Conservation (phyloP, 176 grass and related monocot genomes). For the Canna indica region DNA sequence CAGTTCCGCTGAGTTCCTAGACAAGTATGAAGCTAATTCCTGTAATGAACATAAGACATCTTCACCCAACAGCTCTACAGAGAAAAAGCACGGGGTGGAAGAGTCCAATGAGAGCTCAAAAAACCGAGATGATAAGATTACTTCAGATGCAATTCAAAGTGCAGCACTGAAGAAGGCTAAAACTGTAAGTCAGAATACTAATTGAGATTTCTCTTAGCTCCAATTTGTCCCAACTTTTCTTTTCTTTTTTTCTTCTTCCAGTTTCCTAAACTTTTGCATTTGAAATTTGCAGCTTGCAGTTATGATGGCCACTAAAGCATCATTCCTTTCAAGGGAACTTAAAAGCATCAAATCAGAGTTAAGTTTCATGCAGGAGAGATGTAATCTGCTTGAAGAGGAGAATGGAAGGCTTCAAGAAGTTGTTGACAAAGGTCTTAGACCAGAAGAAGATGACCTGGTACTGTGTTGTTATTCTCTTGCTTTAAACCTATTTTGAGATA, state of each 20-base stretch:
- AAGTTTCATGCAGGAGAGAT: constrained; percentile 70
- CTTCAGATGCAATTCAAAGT: constrained; percentile 16
- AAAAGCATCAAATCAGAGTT: constrained; percentile 86
- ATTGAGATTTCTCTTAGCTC: neutral
- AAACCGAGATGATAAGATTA: constrained; percentile 9
- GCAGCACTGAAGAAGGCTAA: constrained; percentile 30
- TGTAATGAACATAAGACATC: neutral
- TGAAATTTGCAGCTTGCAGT: constrained; percentile 50
- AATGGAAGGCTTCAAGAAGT: constrained; percentile 68
- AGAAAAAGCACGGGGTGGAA: neutral
- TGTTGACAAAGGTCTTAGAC: constrained; percentile 30
- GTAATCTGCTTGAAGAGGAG: constrained; percentile 75
- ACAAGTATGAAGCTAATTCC: neutral
- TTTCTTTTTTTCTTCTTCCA: constrained; percentile 3
- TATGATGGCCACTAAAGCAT: constrained; percentile 67
- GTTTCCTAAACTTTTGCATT: neutral
- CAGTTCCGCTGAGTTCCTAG: constrained; percentile 11
- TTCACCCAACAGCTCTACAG: neutral
- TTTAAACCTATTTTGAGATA: neutral
- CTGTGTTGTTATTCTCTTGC: neutral
- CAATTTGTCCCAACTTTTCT: neutral
- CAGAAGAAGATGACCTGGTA: constrained; percentile 97
- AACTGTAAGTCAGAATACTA: constrained; percentile 19
- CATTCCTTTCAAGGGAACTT: constrained; percentile 61
- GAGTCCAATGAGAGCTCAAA: neutral